These are phyloP conservation scores for Diaporthe nobilis DNA, from an alignment of 2,329 filamentous ascomycete genomes.

Conservation along the genomic window DNA sequence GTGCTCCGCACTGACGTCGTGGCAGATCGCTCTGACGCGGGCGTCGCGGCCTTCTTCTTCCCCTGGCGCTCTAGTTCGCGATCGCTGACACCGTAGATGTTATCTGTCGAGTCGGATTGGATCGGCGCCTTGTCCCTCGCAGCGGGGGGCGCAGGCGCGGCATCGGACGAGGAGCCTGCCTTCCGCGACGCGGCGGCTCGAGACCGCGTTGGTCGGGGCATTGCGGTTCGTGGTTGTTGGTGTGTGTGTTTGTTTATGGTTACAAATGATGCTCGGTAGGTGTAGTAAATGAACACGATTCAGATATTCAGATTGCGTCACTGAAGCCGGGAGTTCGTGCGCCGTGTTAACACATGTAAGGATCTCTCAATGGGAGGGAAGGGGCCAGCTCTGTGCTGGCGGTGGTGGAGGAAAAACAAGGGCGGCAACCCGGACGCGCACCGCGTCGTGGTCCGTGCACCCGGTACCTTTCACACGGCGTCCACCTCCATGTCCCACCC, in stretches of 20 bases:
- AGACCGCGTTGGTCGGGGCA: constrained; percentile 52
- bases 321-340: constrained; percentile 15
- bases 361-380: constrained; percentile 18
- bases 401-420: constrained; percentile 40
- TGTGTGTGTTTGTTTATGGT: constrained; percentile 4
- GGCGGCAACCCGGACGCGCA: constrained; percentile 35
- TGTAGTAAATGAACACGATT: constrained; percentile 3
- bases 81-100: constrained; percentile 54
- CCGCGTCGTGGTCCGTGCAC: constrained; percentile 40
- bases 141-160: constrained; percentile 38
- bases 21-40: constrained; percentile 34
- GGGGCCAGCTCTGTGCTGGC: constrained; percentile 32
- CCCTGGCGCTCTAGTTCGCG: constrained; percentile 47
- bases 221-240: constrained; percentile 36
- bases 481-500: no score
- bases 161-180: constrained; percentile 41
- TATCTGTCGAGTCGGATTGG: constrained; percentile 39
- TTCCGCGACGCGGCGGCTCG: constrained; percentile 47
- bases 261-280: constrained; percentile 11
- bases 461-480: background rate
- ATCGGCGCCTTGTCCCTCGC: constrained; percentile 35
- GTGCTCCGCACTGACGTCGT: constrained; percentile 30
- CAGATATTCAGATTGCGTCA: constrained; percentile 28
- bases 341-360: constrained; percentile 24
- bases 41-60: constrained; percentile 44